Conservation (phyloP, 495 filamentous ascomycete genomes). For the Aspergillus coremiiformis region DNA sequence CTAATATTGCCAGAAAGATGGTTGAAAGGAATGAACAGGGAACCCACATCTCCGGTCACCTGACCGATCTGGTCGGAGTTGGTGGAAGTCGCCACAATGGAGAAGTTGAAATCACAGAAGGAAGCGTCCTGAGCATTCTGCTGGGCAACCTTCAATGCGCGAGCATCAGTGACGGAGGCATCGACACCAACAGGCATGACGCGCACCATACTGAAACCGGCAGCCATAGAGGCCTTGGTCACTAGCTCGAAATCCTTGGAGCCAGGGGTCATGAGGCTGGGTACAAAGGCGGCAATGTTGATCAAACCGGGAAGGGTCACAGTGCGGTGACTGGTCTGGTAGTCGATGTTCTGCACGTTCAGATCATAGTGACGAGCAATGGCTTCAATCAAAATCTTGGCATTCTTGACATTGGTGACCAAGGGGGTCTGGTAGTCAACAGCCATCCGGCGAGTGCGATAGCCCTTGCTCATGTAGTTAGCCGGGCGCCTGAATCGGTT, state of each 20-base stretch:
- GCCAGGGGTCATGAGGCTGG: conserved; percentile 55
- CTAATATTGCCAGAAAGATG: conserved; percentile 79
- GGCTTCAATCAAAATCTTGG: conserved; percentile 93
- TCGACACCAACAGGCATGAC: conserved; percentile 73
- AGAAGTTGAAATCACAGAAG: conserved; percentile 81
- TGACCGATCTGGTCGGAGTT: conserved; percentile 71
- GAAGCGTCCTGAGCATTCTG: conserved; percentile 59
- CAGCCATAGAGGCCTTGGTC: conserved; percentile 66
- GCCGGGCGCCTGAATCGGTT: conserved; percentile 93
- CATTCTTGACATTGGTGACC: conserved; percentile 98
- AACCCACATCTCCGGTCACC: conserved; percentile 68
- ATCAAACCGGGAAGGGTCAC: conserved; percentile 69
- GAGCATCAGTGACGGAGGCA: conserved; percentile 63
- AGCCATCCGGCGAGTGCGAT: conserved; percentile 91
- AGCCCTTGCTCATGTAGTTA: conserved; percentile 97
- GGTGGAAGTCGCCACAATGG: conserved; percentile 67
- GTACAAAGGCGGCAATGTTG: conserved; percentile 75
- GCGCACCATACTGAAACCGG: conserved; percentile 79
- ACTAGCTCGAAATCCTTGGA: conserved; percentile 64
- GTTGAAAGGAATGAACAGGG: conserved; percentile 83
- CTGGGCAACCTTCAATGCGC: conserved; percentile 67
- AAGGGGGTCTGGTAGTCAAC: conserved; percentile 97
- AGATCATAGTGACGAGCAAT: conserved; percentile 82
- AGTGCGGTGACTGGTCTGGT: conserved; percentile 78
- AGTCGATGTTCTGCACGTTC: conserved; percentile 73